phyloP scores from a whole-genome alignment of 2,329 filamentous ascomycete species.

The Aspergillus sp. region DNA sequence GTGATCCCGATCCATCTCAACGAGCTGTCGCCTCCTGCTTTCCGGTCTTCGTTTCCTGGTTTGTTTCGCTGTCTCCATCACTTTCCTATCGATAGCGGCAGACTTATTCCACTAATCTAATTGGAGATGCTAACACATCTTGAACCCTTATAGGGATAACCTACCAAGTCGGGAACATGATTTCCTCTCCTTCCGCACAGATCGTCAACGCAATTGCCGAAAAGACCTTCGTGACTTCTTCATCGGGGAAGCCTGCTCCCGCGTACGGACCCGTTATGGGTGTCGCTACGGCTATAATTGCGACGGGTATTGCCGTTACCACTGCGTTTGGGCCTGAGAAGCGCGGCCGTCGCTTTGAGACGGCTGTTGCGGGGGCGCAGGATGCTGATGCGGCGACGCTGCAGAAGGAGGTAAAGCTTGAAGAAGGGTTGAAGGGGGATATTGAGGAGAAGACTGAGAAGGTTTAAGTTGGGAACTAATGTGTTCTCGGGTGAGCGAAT shows the following conservation, averaged over 20 bases:
- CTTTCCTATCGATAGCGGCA: no score
- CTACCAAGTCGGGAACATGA: conserved; percentile 74
- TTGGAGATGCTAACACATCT: background rate
- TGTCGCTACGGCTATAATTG: conserved; percentile 75
- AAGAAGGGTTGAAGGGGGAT: conserved; percentile 28
- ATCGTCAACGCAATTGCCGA: conserved; percentile 77
- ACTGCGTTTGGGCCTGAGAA: conserved; percentile 73
- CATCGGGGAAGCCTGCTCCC: conserved; percentile 60
- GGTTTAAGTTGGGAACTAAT: conserved; percentile 7
- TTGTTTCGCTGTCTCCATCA: background rate
- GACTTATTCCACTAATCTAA: background rate
- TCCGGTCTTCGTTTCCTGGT: conserved; percentile 69
- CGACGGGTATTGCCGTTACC: conserved; percentile 67
- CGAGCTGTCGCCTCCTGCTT: conserved; percentile 71
- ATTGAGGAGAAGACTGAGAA: conserved; percentile 23
- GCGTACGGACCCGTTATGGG: conserved; percentile 77
- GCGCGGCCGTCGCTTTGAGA: conserved; percentile 69
- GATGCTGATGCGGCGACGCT: conserved; percentile 13
- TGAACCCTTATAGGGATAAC: conserved; percentile 41
- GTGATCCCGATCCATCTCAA: conserved; percentile 74
- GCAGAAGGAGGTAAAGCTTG: conserved; percentile 25
- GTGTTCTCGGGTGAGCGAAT: background rate
- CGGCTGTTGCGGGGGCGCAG: conserved; percentile 49
- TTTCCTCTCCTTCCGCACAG: conserved; percentile 65
- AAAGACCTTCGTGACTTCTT: conserved; percentile 57